These are phyloP conservation scores for Leishmania amazonensis DNA, from an alignment of 208 protist species.

Conservation along the genomic window DNA sequence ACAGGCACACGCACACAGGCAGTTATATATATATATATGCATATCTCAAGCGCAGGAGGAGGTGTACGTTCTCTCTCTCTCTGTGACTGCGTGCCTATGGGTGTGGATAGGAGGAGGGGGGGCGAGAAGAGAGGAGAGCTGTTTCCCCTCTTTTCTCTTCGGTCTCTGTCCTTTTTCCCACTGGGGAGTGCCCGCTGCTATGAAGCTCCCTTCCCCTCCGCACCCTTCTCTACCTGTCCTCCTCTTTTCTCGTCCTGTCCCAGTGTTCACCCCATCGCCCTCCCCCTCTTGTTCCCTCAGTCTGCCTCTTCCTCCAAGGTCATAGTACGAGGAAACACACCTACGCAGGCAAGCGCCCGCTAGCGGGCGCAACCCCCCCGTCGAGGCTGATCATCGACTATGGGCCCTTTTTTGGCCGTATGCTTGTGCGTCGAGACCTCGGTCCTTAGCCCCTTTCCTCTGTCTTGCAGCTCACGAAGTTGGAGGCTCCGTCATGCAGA, in stretches of 20 bases:
- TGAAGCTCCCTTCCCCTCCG: neutral
- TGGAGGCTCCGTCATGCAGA: neutral
- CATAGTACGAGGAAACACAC: neutral
- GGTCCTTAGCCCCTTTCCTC: neutral
- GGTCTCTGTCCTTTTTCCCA: neutral
- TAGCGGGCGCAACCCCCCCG: neutral
- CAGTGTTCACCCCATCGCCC: neutral
- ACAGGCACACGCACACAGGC: neutral
- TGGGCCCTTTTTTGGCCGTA: neutral
- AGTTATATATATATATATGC: neutral
- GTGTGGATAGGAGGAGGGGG: too few species aligned
- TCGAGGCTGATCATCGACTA: neutral
- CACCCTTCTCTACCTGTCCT: neutral
- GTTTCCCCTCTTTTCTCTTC: neutral
- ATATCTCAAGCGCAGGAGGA: too few species aligned
- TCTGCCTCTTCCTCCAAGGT: neutral
- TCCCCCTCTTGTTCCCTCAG: neutral
- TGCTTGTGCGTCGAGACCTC: neutral
- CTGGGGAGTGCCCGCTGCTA: neutral
- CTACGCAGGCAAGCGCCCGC: neutral
- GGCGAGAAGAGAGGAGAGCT: neutral
- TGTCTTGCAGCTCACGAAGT: neutral
- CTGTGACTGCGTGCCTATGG: neutral
- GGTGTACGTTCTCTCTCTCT: neutral
- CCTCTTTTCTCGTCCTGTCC: neutral